These are phyloP conservation scores for Aspergillus sclerotiicarbonarius DNA, from an alignment of 495 filamentous ascomycete species.

Conservation along the genomic window DNA sequence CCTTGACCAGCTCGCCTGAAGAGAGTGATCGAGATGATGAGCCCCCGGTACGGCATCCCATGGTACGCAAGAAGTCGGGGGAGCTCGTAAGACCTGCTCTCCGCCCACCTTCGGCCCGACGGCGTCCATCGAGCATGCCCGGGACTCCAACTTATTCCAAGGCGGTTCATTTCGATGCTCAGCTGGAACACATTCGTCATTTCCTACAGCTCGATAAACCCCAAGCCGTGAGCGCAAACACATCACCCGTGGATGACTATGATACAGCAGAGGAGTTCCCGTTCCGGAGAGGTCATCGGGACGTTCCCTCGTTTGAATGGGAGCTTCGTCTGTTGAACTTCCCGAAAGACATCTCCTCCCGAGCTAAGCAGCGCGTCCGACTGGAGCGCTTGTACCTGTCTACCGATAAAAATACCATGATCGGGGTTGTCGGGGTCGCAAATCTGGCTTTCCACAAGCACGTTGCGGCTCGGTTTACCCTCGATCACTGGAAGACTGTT, in stretches of 20 bases:
- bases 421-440: conserved; percentile 78
- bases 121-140: conserved; percentile 93
- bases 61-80: conserved; percentile 97
- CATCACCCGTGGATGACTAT: conserved; percentile 88
- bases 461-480: conserved; percentile 87
- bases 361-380: conserved; percentile 63
- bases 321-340: conserved; percentile 84
- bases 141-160: conserved; percentile 95
- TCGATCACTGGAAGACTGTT: conserved; percentile 97
- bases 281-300: conserved; percentile 60
- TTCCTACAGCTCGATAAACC: conserved; percentile 92
- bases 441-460: conserved; percentile 89
- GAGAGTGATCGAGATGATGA: conserved; percentile 63
- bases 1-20: conserved; percentile 60
- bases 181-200: conserved; percentile 91
- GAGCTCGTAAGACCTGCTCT: conserved; percentile 93
- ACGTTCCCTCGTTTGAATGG: conserved; percentile 68
- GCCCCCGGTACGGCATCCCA: conserved; percentile 63
- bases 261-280: conserved; percentile 85
- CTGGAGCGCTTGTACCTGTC: conserved; percentile 86
- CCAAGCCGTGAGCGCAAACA: conserved; percentile 88
- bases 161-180: conserved; percentile 91
- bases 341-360: conserved; percentile 63
- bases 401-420: conserved; percentile 74
- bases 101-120: conserved; percentile 63